Base-by-base conservation (phyloP, 805 yeast genomes). In the Nakazawaea populi region DNA sequence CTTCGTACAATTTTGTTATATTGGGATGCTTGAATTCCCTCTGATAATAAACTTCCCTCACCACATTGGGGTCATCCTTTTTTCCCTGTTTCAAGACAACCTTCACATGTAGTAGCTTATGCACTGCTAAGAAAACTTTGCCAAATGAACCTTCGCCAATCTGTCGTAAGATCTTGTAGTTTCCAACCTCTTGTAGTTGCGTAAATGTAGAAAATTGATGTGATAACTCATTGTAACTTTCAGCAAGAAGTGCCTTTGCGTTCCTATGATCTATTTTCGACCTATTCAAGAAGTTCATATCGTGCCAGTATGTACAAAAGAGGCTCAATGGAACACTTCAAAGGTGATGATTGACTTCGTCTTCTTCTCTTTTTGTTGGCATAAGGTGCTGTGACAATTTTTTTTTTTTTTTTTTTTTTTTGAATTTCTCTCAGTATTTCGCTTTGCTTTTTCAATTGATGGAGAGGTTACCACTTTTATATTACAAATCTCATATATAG, bases 101-200 rank as follows among this genome's bases (percentile, higher is more conserved):
- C 61, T 79, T 83, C n/a, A 81, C 73, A 49, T 82, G 82, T 9
- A 96, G 77, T 44, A 90, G 72, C 47, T 76, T 76, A 60, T 92
- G 98, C 37, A 73, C 73, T 1, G 97, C 98, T 32, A 92, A 69
- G 63, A 85, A 94, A 1, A 90, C 96, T 61, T 87, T 87, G 7
- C 98, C 97, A 74, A 90, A 92, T 3, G 96, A 78, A 8, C 97
- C 97, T 59, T 88, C 90, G 1, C 97, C 98, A 27, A 92, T 85
- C 56, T 84, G 87, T 52, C 82, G 73, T 6, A 81, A 60, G 6
- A 94, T 80, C 47, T 76, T 71, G 62, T 92, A 92, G 65, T 87
- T 89, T 1, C 99, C 98, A 10, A 92, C 83, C 50, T 83, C 87
- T 45, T 71, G 71, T 42, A 83, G 67, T 41, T 77, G 44, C 9